Evolutionary conservation across 2,329 filamentous ascomycete genomes (phyloP).

Genomic region (Colletotrichum lupini): DNA sequence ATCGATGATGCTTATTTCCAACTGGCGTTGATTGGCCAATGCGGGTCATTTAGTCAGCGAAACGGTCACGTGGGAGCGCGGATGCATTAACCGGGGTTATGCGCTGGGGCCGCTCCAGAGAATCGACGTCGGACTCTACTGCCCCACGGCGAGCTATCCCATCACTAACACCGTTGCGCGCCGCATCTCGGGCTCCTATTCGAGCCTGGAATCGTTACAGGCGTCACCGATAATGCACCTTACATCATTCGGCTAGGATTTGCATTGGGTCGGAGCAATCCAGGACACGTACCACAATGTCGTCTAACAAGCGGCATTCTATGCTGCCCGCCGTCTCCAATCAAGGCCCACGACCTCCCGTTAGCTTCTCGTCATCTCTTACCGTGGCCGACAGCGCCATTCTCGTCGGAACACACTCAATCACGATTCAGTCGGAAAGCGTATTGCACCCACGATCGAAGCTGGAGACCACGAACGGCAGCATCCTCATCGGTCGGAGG

Average conservation of each 20-base stretch:
- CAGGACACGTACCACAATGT: constrained; percentile 44
- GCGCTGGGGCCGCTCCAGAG: constrained; percentile 2
- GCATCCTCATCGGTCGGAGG: constrained; percentile 82
- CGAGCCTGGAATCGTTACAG: neutral
- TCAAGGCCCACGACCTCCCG: constrained; percentile 68
- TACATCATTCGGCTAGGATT: constrained; percentile 3
- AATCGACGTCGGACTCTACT: neutral
- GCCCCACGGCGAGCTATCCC: constrained; percentile 17
- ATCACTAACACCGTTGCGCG: constrained; percentile 18
- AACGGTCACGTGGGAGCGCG: neutral
- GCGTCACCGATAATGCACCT: constrained; percentile 14
- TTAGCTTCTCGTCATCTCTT: constrained; percentile 69
- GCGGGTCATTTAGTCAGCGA: constrained; percentile 43
- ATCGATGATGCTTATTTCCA: constrained; percentile 36
- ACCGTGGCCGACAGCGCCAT: constrained; percentile 72
- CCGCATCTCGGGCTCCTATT: neutral
- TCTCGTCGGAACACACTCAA: constrained; percentile 77
- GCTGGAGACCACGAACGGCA: constrained; percentile 81
- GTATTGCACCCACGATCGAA: constrained; percentile 89
- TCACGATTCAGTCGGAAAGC: constrained; percentile 81
- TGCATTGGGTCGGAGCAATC: constrained; percentile 26
- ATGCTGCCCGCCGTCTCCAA: constrained; percentile 63
- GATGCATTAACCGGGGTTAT: constrained; percentile 34
- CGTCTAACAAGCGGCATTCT: constrained; percentile 65
- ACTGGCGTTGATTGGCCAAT: constrained; percentile 54